Evolutionary conservation across 169 alveolate species (phyloP).

Genomic region (Plasmodium gaboni): DNA sequence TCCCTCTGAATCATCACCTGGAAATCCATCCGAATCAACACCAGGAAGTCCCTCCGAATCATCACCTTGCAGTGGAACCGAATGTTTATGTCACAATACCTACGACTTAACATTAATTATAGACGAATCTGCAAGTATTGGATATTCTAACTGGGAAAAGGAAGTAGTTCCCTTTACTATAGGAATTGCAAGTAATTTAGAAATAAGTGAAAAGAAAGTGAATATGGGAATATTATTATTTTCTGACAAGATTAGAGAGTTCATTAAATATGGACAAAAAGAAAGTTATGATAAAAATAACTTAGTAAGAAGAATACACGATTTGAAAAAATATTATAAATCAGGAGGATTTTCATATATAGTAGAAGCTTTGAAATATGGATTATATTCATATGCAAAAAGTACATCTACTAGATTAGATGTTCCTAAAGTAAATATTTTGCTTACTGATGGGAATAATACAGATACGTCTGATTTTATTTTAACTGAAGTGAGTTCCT

Average conservation of each 20-base stretch:
- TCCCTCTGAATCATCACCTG: conserved; percentile 34
- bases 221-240: conserved; percentile 58
- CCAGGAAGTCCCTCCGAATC: conserved; percentile 28
- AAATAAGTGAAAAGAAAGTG: conserved; percentile 25
- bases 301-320: conserved; percentile 16
- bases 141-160: conserved; percentile 31
- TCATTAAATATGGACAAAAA: conserved; percentile 51
- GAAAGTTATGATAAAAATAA: conserved; percentile 39
- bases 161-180: conserved; percentile 40
- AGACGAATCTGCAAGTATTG: conserved; percentile 72
- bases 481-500: conserved; percentile 26
- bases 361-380: conserved; percentile 45
- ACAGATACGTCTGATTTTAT: conserved; percentile 25
- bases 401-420: conserved; percentile 22
- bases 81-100: conserved; percentile 44
- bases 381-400: conserved; percentile 21
- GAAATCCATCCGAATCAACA: conserved; percentile 39
- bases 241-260: conserved; percentile 44
- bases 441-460: conserved; percentile 67
- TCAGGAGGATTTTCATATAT: conserved; percentile 56
- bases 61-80: conserved; percentile 37
- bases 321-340: conserved; percentile 19
- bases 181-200: conserved; percentile 20
- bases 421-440: conserved; percentile 57
- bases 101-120: conserved; percentile 65